These are phyloP conservation scores for Coniferiporia sulphurascens DNA, from an alignment of 1,284 basidiomycete species.

Conservation along the genomic window DNA sequence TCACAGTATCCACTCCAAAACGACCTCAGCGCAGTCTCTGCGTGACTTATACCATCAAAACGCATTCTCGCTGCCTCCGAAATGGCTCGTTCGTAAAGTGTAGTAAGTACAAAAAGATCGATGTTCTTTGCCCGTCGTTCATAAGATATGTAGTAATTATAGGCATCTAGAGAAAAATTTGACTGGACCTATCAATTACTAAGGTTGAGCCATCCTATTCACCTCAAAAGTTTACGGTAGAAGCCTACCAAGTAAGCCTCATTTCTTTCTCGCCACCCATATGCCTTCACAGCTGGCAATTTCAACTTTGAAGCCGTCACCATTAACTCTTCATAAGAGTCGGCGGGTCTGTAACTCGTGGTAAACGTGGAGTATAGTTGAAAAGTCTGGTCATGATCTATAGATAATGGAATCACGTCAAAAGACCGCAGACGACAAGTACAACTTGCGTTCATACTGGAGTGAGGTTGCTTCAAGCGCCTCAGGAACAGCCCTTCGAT, in stretches of 20 bases:
- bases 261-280: conserved; percentile 54
- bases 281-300: conserved; percentile 52
- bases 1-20: conserved; percentile 68
- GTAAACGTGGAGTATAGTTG: conserved; percentile 86
- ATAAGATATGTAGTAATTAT: conserved; percentile 56
- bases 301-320: conserved; percentile 72
- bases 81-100: conserved; percentile 76
- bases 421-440: background rate
- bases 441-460: conserved; percentile 41
- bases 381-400: conserved; percentile 64
- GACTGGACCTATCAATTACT: conserved; percentile 35
- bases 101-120: conserved; percentile 54
- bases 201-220: background rate
- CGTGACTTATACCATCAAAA: conserved; percentile 44
- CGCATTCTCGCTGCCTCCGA: conserved; percentile 58
- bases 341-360: conserved; percentile 65
- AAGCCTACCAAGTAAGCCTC: conserved; percentile 55
- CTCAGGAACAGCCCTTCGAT: conserved; percentile 48
- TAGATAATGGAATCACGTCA: conserved; percentile 32
- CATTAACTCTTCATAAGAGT: conserved; percentile 73
- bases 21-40: conserved; percentile 51
- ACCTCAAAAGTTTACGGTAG: background rate
- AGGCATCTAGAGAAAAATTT: conserved; percentile 52
- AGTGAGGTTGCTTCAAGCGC: conserved; percentile 66
- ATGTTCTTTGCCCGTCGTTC: conserved; percentile 63